These are phyloP conservation scores for Syzygium aqueum DNA, from an alignment of 345 rosid species.

Conservation along the genomic window DNA sequence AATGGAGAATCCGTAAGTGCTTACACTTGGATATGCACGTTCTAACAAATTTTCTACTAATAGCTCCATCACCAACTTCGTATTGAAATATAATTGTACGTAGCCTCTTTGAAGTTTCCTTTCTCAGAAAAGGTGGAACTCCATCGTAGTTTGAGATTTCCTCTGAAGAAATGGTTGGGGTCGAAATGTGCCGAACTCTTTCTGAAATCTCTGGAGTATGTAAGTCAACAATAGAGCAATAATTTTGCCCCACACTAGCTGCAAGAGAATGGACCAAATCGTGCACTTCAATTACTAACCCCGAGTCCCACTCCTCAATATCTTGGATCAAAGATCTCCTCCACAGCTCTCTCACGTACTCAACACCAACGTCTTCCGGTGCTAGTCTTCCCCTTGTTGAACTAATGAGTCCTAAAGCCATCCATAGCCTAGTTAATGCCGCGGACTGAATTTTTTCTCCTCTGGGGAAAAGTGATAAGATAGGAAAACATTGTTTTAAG, in stretches of 20 bases:
- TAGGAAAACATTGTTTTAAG: neutral
- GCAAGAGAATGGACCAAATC: neutral
- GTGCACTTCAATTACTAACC: neutral
- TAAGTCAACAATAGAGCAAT: neutral
- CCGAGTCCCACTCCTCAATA: accelerated
- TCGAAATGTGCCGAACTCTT: neutral
- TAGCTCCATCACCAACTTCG: neutral
- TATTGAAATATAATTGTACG: neutral
- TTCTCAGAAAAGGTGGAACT: neutral
- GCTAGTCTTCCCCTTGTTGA: neutral
- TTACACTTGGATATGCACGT: neutral
- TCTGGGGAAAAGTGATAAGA: neutral
- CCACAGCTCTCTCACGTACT: neutral
- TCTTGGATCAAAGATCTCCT: neutral
- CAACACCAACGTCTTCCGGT: neutral
- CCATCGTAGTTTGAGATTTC: neutral
- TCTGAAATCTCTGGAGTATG: neutral
- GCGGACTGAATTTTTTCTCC: accelerated
- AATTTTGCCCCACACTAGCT: neutral
- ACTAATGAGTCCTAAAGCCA: neutral
- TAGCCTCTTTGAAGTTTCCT: neutral
- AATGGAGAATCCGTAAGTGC: accelerated
- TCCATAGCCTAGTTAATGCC: accelerated
- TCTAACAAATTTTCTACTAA: neutral
- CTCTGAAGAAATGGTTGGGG: neutral